Evolutionary conservation across 2,329 filamentous ascomycete species (phyloP).

Genomic region (Diaporthe sp.): DNA sequence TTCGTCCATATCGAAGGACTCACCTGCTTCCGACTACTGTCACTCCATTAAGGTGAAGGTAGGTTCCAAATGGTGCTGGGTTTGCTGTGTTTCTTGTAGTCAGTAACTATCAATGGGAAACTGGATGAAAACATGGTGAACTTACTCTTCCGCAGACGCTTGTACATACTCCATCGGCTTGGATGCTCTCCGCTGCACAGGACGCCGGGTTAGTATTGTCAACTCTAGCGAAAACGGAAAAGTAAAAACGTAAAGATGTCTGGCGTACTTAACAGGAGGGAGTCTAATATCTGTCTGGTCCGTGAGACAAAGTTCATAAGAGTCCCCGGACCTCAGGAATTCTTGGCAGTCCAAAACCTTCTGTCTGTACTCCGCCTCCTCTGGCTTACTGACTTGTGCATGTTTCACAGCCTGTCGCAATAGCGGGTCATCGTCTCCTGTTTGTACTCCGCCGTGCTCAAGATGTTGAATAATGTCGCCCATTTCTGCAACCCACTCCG

Average conservation of each 20-base stretch:
- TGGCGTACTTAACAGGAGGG: neutral
- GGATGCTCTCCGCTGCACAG: neutral
- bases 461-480: neutral
- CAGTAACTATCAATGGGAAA: neutral
- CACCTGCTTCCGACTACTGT: neutral
- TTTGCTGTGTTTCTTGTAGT: neutral
- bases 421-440: neutral
- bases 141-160: neutral
- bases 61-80: neutral
- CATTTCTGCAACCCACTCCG: neutral
- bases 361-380: neutral
- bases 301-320: neutral
- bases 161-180: neutral
- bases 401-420: neutral
- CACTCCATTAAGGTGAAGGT: neutral
- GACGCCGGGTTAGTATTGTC: neutral
- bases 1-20: neutral
- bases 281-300: neutral
- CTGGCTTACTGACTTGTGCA: neutral
- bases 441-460: neutral
- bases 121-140: neutral
- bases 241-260: neutral
- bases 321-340: neutral
- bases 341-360: constrained; percentile 4
- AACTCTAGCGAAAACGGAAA: neutral